Evolutionary conservation across 2,329 filamentous ascomycete genomes (phyloP), one percentile per base, ranked within the genome.

Genomic region (Pseudogymnoascus sp.): DNA sequence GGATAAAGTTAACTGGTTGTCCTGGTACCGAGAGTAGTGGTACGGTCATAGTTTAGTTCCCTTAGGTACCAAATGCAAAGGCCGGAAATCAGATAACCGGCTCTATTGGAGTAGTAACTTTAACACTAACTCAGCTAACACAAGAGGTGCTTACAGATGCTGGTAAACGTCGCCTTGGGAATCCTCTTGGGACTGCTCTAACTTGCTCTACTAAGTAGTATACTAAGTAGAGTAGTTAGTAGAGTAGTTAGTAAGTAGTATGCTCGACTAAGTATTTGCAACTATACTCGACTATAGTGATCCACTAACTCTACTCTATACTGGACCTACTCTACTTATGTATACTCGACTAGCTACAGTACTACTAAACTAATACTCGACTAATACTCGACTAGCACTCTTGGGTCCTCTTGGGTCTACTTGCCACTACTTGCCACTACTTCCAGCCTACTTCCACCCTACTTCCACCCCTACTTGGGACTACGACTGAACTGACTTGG

Each of bases 351-450:
- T 25, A 19, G 19, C 19, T 19, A 19, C 19, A 19, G 19, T 19
- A 19, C 19, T n/a, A 28, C 12, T n/a, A n/a, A n/a, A 38, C 35
- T 38, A 38, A 23, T 25, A 23, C 11, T 45, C 41, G 4, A 41
- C 16, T 23, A 25, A 45, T 23, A 45, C 41, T 45, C 42, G 39
- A 41, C 39, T 49, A 49, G 28, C 11, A 9, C 8, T 9, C 38
- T 28, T 5, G 4, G 6, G 25, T 28, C 4, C 25, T n/a, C 42
- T 28, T 45, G 41, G 42, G 23, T 28, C 23, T 52, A 52, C 45
- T 52, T 52, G 45, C 23, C 45, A 30, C 45, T 52, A 52, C 45
- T 52, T 52, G 45, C 45, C 45, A 52, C 45, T 52, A 52, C 45
- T 52, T 55, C 5, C n/a, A 35, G 28, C 28, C 28, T 33, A 33